These are phyloP conservation scores for Globisporangium apiculatum DNA, from an alignment of 352 stramenopile genomes.

Conservation along the genomic window DNA sequence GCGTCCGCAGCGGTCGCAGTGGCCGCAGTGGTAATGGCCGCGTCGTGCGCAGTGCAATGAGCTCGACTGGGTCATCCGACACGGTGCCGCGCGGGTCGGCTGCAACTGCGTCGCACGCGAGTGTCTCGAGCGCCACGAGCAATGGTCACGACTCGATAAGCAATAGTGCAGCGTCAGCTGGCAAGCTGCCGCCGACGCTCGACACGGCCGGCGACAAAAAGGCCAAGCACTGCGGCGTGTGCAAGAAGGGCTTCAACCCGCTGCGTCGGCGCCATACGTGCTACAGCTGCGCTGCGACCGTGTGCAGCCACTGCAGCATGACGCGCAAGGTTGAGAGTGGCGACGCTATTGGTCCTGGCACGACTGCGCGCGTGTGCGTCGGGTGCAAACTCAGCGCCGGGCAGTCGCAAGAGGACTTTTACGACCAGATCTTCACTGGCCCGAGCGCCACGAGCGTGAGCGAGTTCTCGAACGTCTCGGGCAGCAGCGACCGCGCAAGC, in stretches of 20 bases:
- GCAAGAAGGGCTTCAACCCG: slow-evolving; percentile 80
- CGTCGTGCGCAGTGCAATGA: slow-evolving; percentile 20
- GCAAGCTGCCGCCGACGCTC: slow-evolving; percentile 4
- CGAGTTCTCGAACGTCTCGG: slow-evolving; percentile 15
- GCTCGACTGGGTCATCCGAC: slow-evolving; percentile 12
- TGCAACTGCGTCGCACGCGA: slow-evolving; percentile 8
- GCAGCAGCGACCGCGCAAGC: slow-evolving; percentile 35
- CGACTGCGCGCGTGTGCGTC: slow-evolving; percentile 71
- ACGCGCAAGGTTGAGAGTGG: slow-evolving; percentile 42
- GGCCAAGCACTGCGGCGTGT: slow-evolving; percentile 65
- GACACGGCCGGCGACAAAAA: slow-evolving; percentile 36
- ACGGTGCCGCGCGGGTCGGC: slow-evolving; percentile 8
- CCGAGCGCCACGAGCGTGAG: slow-evolving; percentile 13
- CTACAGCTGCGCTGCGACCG: slow-evolving; percentile 55
- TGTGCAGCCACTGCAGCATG: slow-evolving; percentile 78
- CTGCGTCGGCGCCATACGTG: slow-evolving; percentile 73
- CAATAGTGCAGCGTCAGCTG: neutral
- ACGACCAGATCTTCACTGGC: slow-evolving; percentile 70
- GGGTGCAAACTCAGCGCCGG: slow-evolving; percentile 75
- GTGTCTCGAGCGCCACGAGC: slow-evolving; percentile 4
- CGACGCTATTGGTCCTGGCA: slow-evolving; percentile 15
- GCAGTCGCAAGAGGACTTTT: slow-evolving; percentile 66
- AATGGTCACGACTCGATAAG: neutral
- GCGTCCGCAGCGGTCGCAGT: slow-evolving; percentile 11
- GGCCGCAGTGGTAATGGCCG: slow-evolving; percentile 2